Evolutionary conservation across 2,329 filamentous ascomycete species (phyloP), one percentile per base, ranked within the genome.

Genomic region (Dothistroma pini): DNA sequence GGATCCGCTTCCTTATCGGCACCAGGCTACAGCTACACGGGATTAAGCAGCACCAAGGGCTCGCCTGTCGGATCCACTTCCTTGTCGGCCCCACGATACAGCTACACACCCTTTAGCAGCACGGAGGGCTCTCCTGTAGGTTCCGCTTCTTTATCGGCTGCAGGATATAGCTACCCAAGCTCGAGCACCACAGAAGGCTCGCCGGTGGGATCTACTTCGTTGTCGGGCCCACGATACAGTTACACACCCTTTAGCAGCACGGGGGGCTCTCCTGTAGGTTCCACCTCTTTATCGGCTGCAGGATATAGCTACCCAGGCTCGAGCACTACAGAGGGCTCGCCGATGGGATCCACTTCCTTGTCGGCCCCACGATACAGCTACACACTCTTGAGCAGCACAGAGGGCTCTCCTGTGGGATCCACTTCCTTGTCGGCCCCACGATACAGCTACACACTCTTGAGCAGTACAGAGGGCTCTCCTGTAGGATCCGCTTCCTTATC

Each of bases 131-230:
- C 52, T 14, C 62, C 62, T 50, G 44, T 59, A 2, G 54, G 38
- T 19, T 29, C 25, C 25, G 6, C 25, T 29, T 29, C 25, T 6
- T 29, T 6, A 6, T 51, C 57, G 7, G 38, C 29, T 19, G 14
- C 38, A 8, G 25, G 47, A 31, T 29, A 29, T 29, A 29, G 25
- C 25, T 29, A 29, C 25, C 25, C 25, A 29, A 6, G 25, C 25
- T 54, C 57, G 25, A 49, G 57, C 47, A 58, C 51, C 31, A 63
- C 61, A 38, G 56, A 56, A 12, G 31, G 16, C 8, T 54, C 52
- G 2, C 52, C 52, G 7, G 38, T 35, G 19, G 31, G 32, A 25
- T 48, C 44, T 16, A 21, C 11, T 44, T 10, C 22, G 2, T 31
- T 14, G 10, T 51, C 35, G 8, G 19, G 4, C 14, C 41, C 59